These are phyloP conservation scores for Skeletonema potamos DNA, from an alignment of 108 stramenopile genomes.

Conservation along the genomic window DNA sequence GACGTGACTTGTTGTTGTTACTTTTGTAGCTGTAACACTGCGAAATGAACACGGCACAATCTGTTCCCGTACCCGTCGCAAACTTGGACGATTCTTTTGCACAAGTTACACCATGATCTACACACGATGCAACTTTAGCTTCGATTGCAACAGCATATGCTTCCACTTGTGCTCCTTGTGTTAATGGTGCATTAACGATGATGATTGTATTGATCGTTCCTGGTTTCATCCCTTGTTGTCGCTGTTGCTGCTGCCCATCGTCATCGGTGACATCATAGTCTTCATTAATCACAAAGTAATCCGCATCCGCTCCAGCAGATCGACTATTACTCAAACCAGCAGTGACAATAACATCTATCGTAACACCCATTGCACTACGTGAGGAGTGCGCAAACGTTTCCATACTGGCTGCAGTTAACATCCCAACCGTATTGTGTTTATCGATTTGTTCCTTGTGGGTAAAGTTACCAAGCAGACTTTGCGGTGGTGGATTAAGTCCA, in stretches of 20 bases:
- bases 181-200: constrained; percentile 27
- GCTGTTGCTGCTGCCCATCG: not conserved
- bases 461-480: constrained; percentile 2
- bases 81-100: constrained; percentile 24
- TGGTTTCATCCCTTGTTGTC: no score
- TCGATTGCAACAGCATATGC: constrained; percentile 57
- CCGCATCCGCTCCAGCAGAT: constrained; percentile 43
- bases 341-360: constrained; percentile 50
- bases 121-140: constrained; percentile 43
- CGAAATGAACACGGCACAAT: constrained; percentile 29
- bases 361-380: constrained; percentile 14
- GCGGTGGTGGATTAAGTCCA: constrained; percentile 29
- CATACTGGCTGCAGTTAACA: constrained; percentile 55
- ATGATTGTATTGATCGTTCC: constrained; percentile 60
- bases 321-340: constrained; percentile 52
- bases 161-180: constrained; percentile 37
- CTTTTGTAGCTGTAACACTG: not conserved
- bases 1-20: not conserved
- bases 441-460: constrained; percentile 5
- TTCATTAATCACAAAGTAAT: constrained; percentile 37
- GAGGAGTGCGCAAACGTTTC: constrained; percentile 25
- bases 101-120: constrained; percentile 30
- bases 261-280: not conserved
- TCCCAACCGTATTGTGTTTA: constrained; percentile 25
- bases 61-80: constrained; percentile 53